phyloP scores from a whole-genome alignment of 2,329 filamentous ascomycete genomes.

The Penicillium janthinellum region DNA sequence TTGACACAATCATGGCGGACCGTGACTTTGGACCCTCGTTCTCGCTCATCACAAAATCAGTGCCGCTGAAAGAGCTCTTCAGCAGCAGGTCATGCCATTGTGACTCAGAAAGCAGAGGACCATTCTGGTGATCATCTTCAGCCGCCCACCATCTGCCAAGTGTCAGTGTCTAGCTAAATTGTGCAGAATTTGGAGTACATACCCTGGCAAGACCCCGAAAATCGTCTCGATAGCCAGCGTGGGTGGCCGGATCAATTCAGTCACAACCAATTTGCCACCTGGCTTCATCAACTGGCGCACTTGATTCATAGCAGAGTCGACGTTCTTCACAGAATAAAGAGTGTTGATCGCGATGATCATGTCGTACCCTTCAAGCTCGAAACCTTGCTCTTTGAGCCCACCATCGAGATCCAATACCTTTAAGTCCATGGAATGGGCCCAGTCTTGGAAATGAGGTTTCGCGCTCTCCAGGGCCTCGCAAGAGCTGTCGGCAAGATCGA shows the following conservation, averaged over 20 bases:
- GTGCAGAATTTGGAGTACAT: background rate
- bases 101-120: background rate
- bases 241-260: background rate
- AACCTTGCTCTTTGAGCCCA: background rate
- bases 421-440: background rate
- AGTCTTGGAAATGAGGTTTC: background rate
- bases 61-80: slow-evolving; percentile 1
- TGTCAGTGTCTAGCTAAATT: background rate
- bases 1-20: background rate
- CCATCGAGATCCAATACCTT: background rate
- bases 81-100: background rate
- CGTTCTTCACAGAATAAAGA: background rate
- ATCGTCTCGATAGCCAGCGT: background rate
- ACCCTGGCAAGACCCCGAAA: slow-evolving; percentile 1
- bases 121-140: background rate
- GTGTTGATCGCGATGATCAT: background rate
- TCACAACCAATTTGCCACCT: background rate
- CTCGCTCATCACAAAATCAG: background rate
- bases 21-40: slow-evolving; percentile 3
- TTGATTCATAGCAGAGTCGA: background rate
- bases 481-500: background rate
- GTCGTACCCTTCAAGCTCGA: background rate
- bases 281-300: background rate
- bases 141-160: background rate
- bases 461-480: background rate